Evolutionary conservation across 148 eudicot species (phyloP).

Genomic region (Vaccinium macrocarpon): DNA sequence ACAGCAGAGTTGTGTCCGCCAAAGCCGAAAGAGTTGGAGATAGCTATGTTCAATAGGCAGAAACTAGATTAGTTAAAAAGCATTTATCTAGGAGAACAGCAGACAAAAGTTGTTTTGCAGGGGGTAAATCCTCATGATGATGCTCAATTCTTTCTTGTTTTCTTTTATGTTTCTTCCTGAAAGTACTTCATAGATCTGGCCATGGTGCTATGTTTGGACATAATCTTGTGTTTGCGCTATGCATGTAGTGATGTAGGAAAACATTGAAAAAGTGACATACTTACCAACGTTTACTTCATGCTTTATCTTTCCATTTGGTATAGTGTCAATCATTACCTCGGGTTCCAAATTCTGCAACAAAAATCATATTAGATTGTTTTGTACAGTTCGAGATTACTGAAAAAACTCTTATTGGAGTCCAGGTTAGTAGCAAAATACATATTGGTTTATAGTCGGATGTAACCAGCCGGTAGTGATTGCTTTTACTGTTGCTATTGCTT

Average conservation of each 20-base stretch:
- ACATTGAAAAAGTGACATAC: neutral
- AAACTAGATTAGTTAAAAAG: neutral
- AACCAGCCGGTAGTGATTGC: conserved; percentile 24
- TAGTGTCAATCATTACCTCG: conserved; percentile 18
- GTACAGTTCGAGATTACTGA: neutral
- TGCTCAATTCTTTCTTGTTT: neutral
- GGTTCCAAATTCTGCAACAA: conserved; percentile 18
- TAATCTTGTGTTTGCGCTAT: neutral
- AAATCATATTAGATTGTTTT: neutral
- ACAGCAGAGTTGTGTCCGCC: conserved; percentile 17
- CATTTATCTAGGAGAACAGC: neutral
- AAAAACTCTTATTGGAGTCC: neutral
- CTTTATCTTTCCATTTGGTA: conserved; percentile 15
- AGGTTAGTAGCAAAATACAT: conserved; percentile 6
- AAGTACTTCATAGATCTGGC: neutral
- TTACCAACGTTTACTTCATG: conserved; percentile 22
- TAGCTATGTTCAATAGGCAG: neutral
- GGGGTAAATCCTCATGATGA: neutral
- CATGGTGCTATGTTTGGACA: neutral
- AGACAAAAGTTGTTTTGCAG: neutral
- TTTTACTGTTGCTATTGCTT: conserved; percentile 26
- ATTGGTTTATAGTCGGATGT: conserved; percentile 26
- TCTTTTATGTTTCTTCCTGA: neutral
- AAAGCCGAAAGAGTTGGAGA: conserved; percentile 20
- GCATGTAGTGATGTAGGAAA: neutral